phyloP scores from a whole-genome alignment of 139 green algal species.

The Bryopsis sp. region DNA sequence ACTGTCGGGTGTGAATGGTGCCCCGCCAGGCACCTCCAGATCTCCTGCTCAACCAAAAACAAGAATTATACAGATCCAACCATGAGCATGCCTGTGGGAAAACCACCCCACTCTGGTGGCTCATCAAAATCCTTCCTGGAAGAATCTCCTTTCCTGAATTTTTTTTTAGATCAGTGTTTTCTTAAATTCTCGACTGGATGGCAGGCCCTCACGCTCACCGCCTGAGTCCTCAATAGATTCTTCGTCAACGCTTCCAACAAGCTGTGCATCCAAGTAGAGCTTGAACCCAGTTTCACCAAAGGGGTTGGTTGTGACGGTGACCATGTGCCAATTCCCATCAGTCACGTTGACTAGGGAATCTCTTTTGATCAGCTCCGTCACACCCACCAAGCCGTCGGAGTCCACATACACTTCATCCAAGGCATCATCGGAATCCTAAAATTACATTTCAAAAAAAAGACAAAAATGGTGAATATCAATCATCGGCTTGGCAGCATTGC shows the following conservation, averaged over 20 bases:
- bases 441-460: background rate
- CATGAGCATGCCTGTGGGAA: no score
- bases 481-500: background rate
- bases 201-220: background rate
- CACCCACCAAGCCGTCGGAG: no score
- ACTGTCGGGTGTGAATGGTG: constrained; percentile 23
- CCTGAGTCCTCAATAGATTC: background rate
- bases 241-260: background rate
- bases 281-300: constrained; percentile 15
- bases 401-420: background rate
- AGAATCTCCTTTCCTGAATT: no score
- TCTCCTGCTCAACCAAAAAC: no score
- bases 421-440: background rate
- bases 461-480: background rate
- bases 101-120: no score
- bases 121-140: no score
- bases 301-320: constrained; percentile 40
- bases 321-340: constrained; percentile 61
- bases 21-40: constrained; percentile 21
- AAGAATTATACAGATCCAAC: no score
- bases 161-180: no score
- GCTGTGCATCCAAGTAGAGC: background rate
- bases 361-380: constrained; percentile 14
- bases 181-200: no score
- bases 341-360: constrained; percentile 25